phyloP scores from a whole-genome alignment of 2,329 filamentous ascomycete genomes.

The Plenodomus lindquistii region DNA sequence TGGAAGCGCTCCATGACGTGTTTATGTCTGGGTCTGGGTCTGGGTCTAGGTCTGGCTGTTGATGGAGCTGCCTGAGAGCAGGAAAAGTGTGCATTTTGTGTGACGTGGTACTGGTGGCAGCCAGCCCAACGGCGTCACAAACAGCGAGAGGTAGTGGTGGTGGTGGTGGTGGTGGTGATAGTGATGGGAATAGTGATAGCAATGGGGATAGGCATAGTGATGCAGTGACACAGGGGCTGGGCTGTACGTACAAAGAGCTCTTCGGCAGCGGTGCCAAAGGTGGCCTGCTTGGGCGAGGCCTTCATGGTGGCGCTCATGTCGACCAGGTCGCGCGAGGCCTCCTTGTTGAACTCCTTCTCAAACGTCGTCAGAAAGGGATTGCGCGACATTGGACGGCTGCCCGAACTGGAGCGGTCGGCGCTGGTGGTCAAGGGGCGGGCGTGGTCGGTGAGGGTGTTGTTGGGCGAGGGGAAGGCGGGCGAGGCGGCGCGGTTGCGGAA shows the following conservation, averaged over 20 bases:
- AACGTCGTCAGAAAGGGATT: constrained; percentile 75
- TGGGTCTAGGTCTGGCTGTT: background rate
- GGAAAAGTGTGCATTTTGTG: constrained; percentile 13
- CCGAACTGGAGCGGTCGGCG: constrained; percentile 50
- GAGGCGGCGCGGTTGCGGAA: constrained; percentile 74
- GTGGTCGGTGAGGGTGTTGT: background rate
- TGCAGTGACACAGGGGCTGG: constrained; percentile 14
- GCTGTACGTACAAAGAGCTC: constrained; percentile 74
- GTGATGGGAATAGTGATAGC: too few species aligned
- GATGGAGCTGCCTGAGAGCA: background rate
- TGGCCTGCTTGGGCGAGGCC: constrained; percentile 52
- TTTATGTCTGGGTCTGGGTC: too few species aligned
- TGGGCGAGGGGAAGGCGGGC: constrained; percentile 46
- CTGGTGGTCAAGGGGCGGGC: constrained; percentile 47
- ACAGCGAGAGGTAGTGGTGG: too few species aligned
- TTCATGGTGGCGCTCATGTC: constrained; percentile 44
- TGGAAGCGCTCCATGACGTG: constrained; percentile 50
- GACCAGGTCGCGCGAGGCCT: constrained; percentile 37
- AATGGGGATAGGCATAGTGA: too few species aligned
- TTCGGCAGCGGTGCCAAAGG: constrained; percentile 59
- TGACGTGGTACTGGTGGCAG: constrained; percentile 18
- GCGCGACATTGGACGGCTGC: constrained; percentile 69
- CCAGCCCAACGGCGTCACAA: constrained; percentile 10
- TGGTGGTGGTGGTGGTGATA: too few species aligned
- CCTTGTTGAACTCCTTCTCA: constrained; percentile 47